Percentiles rank a stretch among this genome's conserved stretches.
These are phyloP conservation scores for Trichoderma asperellum DNA, from an alignment of 2,329 filamentous ascomycete genomes.

Conservation along the genomic window DNA sequence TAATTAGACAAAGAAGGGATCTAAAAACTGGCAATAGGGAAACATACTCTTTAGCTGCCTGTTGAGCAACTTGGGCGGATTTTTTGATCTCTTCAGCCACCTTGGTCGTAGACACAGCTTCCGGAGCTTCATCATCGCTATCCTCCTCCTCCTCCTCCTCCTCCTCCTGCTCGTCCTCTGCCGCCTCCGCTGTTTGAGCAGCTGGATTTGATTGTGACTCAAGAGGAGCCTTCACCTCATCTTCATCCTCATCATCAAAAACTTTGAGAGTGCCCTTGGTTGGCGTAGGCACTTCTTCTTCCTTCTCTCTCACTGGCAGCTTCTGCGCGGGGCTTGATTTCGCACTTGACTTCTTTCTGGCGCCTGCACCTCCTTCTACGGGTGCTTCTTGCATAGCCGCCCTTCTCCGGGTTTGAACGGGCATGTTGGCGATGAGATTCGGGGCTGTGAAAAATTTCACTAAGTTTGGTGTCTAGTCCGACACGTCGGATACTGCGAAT, in stretches of 20 bases:
- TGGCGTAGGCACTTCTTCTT: slow-evolving; percentile 33
- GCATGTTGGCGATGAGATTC: slow-evolving; percentile 29
- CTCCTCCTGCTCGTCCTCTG: slow-evolving; percentile 47
- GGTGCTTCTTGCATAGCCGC: slow-evolving; percentile 35
- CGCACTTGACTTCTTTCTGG: slow-evolving; percentile 28
- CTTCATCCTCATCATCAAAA: slow-evolving; percentile 43
- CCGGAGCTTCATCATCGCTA: slow-evolving; percentile 60
- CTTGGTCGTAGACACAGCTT: slow-evolving; percentile 59
- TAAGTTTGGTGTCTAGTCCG: background rate
- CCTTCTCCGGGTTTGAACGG: slow-evolving; percentile 37
- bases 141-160: slow-evolving; percentile 49
- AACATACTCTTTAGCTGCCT: slow-evolving; percentile 57
- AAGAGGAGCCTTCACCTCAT: slow-evolving; percentile 28
- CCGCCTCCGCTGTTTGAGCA: slow-evolving; percentile 35
- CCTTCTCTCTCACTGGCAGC: slow-evolving; percentile 44
- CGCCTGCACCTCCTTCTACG: slow-evolving; percentile 19
- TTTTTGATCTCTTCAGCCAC: slow-evolving; percentile 53
- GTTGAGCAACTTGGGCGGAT: slow-evolving; percentile 51
- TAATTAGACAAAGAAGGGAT: background rate
- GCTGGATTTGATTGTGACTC: background rate
- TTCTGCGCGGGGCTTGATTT: slow-evolving; percentile 36
- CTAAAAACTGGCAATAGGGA: background rate
- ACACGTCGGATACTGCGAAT: background rate
- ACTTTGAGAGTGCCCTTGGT: slow-evolving; percentile 40
- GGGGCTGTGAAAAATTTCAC: slow-evolving; percentile 10